A percentile compares a stretch with the other conserved stretches of the same genome.
These are phyloP conservation scores for Metschnikowia noctiluminum DNA, from an alignment of 805 yeast species.

Conservation along the genomic window DNA sequence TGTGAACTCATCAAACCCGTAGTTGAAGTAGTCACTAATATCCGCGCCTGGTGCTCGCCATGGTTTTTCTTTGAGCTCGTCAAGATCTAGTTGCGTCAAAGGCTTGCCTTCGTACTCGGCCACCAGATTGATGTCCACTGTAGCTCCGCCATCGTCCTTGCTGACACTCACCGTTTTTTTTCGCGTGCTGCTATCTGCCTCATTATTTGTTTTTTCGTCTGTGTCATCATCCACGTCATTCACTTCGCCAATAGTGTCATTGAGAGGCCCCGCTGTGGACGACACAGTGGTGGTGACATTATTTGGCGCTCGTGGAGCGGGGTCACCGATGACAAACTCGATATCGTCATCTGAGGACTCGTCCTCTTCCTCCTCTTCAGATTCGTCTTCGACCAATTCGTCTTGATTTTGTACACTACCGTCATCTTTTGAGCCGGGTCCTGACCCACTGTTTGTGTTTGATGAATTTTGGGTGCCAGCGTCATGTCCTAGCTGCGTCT, in stretches of 20 bases:
- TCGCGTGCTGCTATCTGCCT: constrained; percentile 10
- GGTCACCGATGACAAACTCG: constrained; percentile 70
- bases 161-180: constrained; percentile 30
- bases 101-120: constrained; percentile 80
- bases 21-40: constrained; percentile 89
- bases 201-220: constrained; percentile 8
- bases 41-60: constrained; percentile 99
- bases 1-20: constrained; percentile 92
- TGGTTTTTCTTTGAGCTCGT: constrained; percentile 86
- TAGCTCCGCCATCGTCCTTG: constrained; percentile 37
- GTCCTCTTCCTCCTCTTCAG: constrained; percentile 39
- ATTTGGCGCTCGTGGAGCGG: constrained; percentile 17
- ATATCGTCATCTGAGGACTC: constrained; percentile 62
- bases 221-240: constrained; percentile 23
- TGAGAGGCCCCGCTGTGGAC: constrained; percentile 24
- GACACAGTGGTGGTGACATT: constrained; percentile 21
- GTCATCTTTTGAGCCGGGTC: too few relatives aligned
- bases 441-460: neutral
- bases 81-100: constrained; percentile 74
- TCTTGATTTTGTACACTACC: neutral
- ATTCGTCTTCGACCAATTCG: constrained; percentile 3
- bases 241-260: constrained; percentile 31
- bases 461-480: too few relatives aligned
- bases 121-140: constrained; percentile 65
- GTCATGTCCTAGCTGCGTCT: neutral